Evolutionary conservation across 148 eudicot genomes (phyloP), one percentile per base, ranked within the genome.

Genomic region (Camellia lanceoleosa): DNA sequence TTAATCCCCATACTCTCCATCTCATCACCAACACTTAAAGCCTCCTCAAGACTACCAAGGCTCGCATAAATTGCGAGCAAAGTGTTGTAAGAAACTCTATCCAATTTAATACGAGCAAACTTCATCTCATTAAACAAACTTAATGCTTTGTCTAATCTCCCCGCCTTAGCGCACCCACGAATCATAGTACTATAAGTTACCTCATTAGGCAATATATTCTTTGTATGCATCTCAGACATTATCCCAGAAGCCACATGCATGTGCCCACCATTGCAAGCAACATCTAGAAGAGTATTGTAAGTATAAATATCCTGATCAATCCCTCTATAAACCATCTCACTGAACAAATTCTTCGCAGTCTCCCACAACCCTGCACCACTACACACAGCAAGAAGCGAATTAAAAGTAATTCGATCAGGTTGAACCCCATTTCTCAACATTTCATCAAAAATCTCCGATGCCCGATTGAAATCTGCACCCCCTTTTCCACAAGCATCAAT

Each of bases 401-500:
- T 96, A 76, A 85, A 96, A 0, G 98, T 96, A 80, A 96, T 96
- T 44, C 99, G 84, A 89, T 96, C 99, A 0, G 99, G 95, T 12
- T 71, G 78, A 42, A 96, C 91, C 80, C 95, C 90, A 70, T 77
- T 85, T 1, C 72, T 67, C 82, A 87, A 78, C 99, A 96, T 96
- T 23, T 96, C 97, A 83, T 87, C 80, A 54, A 89, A 93, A 67
- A 96, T 83, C 74, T 66, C 88, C 10, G 80, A 81, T 16, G 92
- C 99, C 80, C 84, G 81, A 3, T 76, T 83, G 42, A 89, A 91
- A 60, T 87, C 88, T 46, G 92, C 90, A 66, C 99, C 99, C 71
- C 95, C 97, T 88, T 96, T 96, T 5, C 91, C 99, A 88, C 98
- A 96, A 18, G 97, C 97, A 86, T 95, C 97, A 79, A 95, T 91